Percentiles rank a stretch among this genome's conserved stretches.
phyloP scores from a whole-genome alignment of 2,329 filamentous ascomycete genomes.

The Colletotrichum nymphaeae region DNA sequence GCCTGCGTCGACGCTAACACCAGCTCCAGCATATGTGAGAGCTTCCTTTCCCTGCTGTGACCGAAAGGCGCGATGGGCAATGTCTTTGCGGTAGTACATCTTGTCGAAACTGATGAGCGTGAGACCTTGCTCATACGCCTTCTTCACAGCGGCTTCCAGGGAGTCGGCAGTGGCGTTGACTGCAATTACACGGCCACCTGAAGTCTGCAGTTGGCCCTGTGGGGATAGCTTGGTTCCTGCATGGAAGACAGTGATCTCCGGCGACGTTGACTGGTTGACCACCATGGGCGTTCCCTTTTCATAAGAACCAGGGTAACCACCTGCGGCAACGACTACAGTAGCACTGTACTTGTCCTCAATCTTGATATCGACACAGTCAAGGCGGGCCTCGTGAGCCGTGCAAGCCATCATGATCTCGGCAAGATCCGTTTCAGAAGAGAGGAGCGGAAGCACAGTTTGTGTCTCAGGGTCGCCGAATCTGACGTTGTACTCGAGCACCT shows the following conservation, averaged over 20 bases:
- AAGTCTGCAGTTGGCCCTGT: constrained; percentile 71
- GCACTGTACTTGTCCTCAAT: constrained; percentile 75
- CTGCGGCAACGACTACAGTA: constrained; percentile 87
- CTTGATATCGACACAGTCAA: constrained; percentile 74
- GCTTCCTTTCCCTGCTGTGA: constrained; percentile 54
- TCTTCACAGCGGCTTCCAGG: constrained; percentile 80
- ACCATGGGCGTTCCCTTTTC: constrained; percentile 73
- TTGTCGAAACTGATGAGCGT: constrained; percentile 78
- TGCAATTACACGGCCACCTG: constrained; percentile 88
- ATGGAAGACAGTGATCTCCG: constrained; percentile 80
- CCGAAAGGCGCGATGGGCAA: constrained; percentile 80
- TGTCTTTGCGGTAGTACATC: constrained; percentile 89
- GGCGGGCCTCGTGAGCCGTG: constrained; percentile 67
- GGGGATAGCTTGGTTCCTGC: constrained; percentile 76
- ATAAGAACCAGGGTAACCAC: constrained; percentile 85
- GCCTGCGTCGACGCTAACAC: constrained; percentile 93
- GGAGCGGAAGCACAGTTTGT: constrained; percentile 81
- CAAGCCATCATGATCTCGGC: constrained; percentile 87
- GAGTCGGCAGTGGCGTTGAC: constrained; percentile 75
- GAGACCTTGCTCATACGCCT: constrained; percentile 80
- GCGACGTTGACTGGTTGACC: constrained; percentile 48
- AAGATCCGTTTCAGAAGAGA: constrained; percentile 81
- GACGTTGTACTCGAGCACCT: constrained; percentile 89
- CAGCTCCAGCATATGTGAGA: constrained; percentile 92
- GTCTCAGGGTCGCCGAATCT: constrained; percentile 91